Evolutionary conservation across 2,329 filamentous ascomycete species (phyloP).

Genomic region (Paracamarosporium sp.): DNA sequence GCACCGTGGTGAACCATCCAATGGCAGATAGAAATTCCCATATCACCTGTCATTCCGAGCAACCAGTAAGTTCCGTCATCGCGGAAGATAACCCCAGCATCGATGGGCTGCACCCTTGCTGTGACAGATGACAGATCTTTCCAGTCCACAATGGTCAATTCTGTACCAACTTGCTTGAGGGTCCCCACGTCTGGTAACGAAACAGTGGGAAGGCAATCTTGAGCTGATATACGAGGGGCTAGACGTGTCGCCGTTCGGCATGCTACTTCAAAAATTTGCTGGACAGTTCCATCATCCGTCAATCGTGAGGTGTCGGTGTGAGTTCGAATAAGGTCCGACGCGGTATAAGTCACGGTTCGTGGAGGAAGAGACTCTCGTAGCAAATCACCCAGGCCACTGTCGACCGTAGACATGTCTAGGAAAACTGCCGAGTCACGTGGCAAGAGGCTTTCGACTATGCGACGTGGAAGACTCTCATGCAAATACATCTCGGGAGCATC

Average conservation of each 20-base stretch:
- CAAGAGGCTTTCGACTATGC: conserved; percentile 2
- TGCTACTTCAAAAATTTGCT: neutral
- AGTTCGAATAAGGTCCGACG: conserved; percentile 6
- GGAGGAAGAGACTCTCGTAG: conserved; percentile 1
- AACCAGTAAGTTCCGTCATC: conserved; percentile 14
- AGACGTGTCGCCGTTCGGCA: neutral
- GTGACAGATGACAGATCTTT: neutral
- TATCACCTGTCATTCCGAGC: conserved; percentile 25
- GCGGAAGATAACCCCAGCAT: conserved; percentile 6
- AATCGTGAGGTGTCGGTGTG: conserved; percentile 3
- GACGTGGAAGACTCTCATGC: neutral
- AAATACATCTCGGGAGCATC: too few relatives aligned
- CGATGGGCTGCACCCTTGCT: conserved; percentile 7
- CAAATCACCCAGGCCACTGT: conserved; percentile 4
- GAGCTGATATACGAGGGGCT: neutral
- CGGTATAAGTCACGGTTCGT: neutral
- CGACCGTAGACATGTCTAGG: conserved; percentile 6
- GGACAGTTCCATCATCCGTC: neutral
- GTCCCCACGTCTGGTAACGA: neutral
- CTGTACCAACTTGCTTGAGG: neutral
- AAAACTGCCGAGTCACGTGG: conserved; percentile 4
- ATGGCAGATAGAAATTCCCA: conserved; percentile 23
- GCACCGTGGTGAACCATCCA: conserved; percentile 35
- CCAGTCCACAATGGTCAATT: conserved; percentile 9
- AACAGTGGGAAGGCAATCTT: neutral